These are phyloP conservation scores for Thraustochytrium striatum DNA, from an alignment of 352 stramenopile genomes.

Conservation along the genomic window DNA sequence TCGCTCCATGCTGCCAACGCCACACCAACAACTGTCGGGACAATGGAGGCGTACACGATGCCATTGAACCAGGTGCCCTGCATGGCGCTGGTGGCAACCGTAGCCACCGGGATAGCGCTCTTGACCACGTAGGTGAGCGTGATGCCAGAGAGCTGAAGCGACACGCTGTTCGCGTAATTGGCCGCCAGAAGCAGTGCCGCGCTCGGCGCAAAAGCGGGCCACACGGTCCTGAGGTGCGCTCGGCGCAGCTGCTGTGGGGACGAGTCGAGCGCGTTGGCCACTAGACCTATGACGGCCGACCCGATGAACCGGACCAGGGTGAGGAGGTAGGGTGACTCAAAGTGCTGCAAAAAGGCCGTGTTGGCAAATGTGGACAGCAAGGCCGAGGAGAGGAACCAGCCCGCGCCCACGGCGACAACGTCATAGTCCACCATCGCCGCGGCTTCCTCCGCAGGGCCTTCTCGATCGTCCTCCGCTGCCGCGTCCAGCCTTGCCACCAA, in stretches of 20 bases:
- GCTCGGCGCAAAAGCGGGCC: not conserved
- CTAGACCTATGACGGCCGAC: not conserved
- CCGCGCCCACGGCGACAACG: not conserved
- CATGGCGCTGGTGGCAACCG: not conserved
- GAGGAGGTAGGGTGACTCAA: conserved; percentile 5
- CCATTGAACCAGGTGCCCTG: not conserved
- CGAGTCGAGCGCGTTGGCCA: not conserved
- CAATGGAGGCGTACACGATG: conserved; percentile 22
- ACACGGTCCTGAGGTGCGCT: not conserved
- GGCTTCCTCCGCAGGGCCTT: too few relatives aligned
- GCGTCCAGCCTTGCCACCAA: too few relatives aligned
- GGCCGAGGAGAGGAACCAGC: conserved; percentile 26
- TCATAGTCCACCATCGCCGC: too few relatives aligned
- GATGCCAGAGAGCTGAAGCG: conserved; percentile 12
- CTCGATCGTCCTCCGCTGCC: too few relatives aligned
- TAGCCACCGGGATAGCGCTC: conserved; percentile 32
- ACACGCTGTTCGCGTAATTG: conserved; percentile 32
- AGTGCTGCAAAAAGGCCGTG: conserved; percentile 18
- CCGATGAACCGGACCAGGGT: conserved; percentile 25
- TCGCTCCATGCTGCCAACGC: conserved; percentile 18
- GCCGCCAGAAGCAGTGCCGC: conserved; percentile 16
- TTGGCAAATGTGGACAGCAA: conserved; percentile 39
- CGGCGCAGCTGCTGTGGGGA: not conserved
- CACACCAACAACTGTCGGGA: conserved; percentile 26
- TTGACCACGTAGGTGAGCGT: conserved; percentile 44